These are phyloP conservation scores for Arctium lappa DNA, from an alignment of 129 eudicot genomes.

Conservation along the genomic window DNA sequence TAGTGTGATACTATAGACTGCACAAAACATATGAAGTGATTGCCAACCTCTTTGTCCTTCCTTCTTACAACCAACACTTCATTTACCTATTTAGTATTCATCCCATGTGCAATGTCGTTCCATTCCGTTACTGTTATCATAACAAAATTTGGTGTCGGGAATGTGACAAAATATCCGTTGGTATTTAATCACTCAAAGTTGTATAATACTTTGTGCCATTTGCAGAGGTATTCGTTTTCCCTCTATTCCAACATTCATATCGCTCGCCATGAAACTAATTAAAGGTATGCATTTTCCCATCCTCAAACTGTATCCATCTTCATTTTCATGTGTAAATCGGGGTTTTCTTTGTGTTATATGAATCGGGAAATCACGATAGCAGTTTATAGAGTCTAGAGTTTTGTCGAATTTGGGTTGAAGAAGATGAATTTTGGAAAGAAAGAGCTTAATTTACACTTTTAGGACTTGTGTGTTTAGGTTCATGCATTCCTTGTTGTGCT, in stretches of 20 bases:
- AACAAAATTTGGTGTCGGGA: slow-evolving; percentile 22
- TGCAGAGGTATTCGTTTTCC: not conserved
- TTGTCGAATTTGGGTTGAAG: not conserved
- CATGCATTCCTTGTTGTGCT: slow-evolving; percentile 8
- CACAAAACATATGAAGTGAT: slow-evolving; percentile 34
- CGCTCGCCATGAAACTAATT: slow-evolving; percentile 10
- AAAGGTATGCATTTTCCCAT: slow-evolving; percentile 16
- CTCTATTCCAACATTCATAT: not conserved
- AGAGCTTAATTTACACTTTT: not conserved
- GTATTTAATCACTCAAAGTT: slow-evolving; percentile 5
- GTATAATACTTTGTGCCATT: not conserved
- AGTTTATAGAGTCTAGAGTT: not conserved
- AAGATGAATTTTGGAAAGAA: not conserved
- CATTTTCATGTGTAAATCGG: not conserved
- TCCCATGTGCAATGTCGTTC: slow-evolving; percentile 23
- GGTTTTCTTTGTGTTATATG: not conserved
- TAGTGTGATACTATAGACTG: slow-evolving; percentile 27
- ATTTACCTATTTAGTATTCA: slow-evolving; percentile 7
- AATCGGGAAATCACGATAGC: not conserved
- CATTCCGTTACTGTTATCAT: slow-evolving; percentile 1
- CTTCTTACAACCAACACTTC: slow-evolving; percentile 9
- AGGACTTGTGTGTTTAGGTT: slow-evolving; percentile 1
- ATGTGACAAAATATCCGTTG: not conserved
- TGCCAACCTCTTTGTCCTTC: slow-evolving; percentile 24
- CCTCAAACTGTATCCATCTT: not conserved